Conservation (phyloP, 1,284 basidiomycete species). For the Fomitopsis pinicola region DNA sequence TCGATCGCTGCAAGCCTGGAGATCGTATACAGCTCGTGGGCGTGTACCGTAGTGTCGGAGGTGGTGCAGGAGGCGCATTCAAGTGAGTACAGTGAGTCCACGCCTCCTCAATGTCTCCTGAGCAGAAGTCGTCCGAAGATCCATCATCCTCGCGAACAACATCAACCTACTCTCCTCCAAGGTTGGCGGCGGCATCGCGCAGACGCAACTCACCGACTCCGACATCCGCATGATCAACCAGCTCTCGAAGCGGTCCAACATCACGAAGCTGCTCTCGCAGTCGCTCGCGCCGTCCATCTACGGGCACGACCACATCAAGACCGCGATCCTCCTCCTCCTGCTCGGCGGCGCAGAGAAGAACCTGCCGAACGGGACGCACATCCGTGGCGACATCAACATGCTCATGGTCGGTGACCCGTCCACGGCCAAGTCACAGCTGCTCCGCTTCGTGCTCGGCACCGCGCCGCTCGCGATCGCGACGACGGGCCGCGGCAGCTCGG, state of each 20-base stretch:
- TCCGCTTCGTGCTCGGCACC: constrained; percentile 95
- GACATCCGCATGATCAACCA: constrained; percentile 98
- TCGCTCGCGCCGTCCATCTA: constrained; percentile 98
- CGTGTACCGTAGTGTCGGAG: constrained; percentile 91
- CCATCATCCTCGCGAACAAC: constrained; percentile 93
- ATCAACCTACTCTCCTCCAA: constrained; percentile 96
- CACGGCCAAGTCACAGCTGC: constrained; percentile 95
- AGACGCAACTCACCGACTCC: constrained; percentile 87
- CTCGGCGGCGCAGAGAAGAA: constrained; percentile 99
- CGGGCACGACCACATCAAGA: constrained; percentile 95
- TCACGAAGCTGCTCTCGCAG: constrained; percentile 87
- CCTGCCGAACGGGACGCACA: constrained; percentile 95
- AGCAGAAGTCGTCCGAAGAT: constrained; percentile 49
- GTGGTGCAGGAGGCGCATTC: constrained; percentile 86
- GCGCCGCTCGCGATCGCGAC: constrained; percentile 98
- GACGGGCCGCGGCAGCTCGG: constrained; percentile 95
- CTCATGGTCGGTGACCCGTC: constrained; percentile 99
- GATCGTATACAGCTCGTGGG: constrained; percentile 98
- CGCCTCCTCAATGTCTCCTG: neutral
- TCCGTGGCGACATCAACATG: constrained; percentile 99
- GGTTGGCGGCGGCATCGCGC: constrained; percentile 93
- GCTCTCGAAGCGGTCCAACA: constrained; percentile 80
- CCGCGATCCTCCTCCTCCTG: constrained; percentile 87
- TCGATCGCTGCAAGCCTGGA: constrained; percentile 96
- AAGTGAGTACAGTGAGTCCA: constrained; percentile 56